Conservation (phyloP, 108 stramenopile species). For the Cyclotella distinguenda region DNA sequence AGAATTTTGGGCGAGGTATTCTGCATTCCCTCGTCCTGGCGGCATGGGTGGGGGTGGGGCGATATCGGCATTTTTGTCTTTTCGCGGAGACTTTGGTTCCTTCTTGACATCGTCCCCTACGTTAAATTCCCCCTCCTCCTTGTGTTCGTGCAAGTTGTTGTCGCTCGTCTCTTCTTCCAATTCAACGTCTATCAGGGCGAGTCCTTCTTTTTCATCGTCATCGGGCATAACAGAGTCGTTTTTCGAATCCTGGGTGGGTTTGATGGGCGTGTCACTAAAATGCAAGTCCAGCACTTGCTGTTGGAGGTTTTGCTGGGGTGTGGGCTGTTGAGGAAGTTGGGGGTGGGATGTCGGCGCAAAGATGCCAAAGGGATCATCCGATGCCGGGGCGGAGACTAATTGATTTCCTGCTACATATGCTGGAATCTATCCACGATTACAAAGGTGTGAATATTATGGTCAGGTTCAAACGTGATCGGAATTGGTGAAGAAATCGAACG, state of each 20-base stretch:
- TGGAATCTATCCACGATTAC: neutral
- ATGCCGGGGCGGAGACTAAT: constrained; percentile 12
- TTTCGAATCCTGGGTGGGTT: no score
- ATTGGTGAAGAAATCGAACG: no score
- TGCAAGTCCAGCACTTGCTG: constrained; percentile 28
- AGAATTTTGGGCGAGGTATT: constrained; percentile 50
- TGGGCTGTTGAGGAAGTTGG: constrained; percentile 6
- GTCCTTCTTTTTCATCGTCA: constrained; percentile 33
- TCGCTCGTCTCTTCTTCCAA: constrained; percentile 12
- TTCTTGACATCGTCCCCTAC: constrained; percentile 1
- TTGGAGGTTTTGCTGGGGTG: constrained; percentile 8
- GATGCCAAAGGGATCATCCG: constrained; percentile 32
- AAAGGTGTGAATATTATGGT: neutral
- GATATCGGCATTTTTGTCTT: constrained; percentile 21
- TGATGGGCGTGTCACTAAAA: constrained; percentile 26
- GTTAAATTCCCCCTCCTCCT: constrained; percentile 29
- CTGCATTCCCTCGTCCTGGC: constrained; percentile 32
- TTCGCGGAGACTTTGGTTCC: neutral
- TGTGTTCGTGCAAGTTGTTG: constrained; percentile 13
- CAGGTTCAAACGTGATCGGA: no score
- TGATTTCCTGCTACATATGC: constrained; percentile 7
- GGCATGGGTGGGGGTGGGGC: constrained; percentile 47
- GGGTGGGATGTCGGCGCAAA: constrained; percentile 17
- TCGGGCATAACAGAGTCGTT: constrained; percentile 20
- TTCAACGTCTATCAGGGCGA: constrained; percentile 44